Evolutionary conservation across 805 yeast genomes (phyloP), one percentile per base, ranked within the genome.

Genomic region (Candida coquimbonensis): DNA sequence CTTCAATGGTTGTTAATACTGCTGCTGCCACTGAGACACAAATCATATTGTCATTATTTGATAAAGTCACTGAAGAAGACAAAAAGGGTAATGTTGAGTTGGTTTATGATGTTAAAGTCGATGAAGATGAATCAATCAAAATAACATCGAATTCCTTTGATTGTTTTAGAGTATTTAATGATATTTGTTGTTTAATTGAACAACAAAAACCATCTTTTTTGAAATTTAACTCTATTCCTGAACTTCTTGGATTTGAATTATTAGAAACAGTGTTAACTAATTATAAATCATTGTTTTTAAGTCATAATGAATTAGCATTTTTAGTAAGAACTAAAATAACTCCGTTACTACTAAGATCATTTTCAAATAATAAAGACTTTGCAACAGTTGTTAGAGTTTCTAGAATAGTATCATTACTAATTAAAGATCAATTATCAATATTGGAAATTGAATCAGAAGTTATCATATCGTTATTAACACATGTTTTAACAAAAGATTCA

Each of bases 11-110:
- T 6, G 73, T 79, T 13, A 90, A 89, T 56, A 87, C 98, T 0
- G 96, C 98, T 0, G 81, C 87, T 42, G 99, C 98, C 2, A 88
- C 98, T 4, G 73, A 89, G 39, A 95, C 89, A 51, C 98, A 93
- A 61, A 66, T 93, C 38, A 74, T 89, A 39, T 78, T 84, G 34
- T 78, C 84, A 29, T 75, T 89, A 0, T 91, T 84, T 62, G 98
- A 91, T 46, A 73, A 78, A 57, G 73, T 79, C 40, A 52, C 60
- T 16, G 68, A 64, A 5, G 77, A 74, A 38, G 75, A 69, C 46
- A 55, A 60, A 17, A 7, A 16, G 19, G 47, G 36, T 2, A 46
- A 48, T 2, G 24, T 27, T 13, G 45, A 42, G 14, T 12, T 37
- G 16, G 16, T 26, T 7, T 33, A 17, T 29, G 40, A 43, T 5